phyloP scores from a whole-genome alignment of 1,139 yeast genomes.

The Debaryomycetaceae sp. region DNA sequence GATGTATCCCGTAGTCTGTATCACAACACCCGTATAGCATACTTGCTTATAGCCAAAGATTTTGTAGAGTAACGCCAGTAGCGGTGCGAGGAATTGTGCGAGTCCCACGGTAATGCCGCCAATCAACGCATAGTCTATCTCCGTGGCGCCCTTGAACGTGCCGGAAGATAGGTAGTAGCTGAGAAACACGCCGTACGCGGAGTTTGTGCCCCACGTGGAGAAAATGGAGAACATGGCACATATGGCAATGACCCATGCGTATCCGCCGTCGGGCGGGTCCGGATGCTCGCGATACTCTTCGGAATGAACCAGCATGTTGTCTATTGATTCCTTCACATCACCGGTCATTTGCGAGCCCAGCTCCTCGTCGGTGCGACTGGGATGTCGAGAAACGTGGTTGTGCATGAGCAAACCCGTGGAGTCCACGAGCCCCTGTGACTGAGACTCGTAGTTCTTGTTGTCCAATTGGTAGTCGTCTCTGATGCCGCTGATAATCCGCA shows the following conservation, averaged over 20 bases:
- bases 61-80: slow-evolving; percentile 25
- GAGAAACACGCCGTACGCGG: slow-evolving; percentile 60
- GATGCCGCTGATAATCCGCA: slow-evolving; percentile 21
- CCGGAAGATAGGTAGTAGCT: slow-evolving; percentile 38
- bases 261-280: slow-evolving; percentile 56
- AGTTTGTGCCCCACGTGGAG: slow-evolving; percentile 68
- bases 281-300: slow-evolving; percentile 6
- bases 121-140: slow-evolving; percentile 53
- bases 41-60: slow-evolving; percentile 22
- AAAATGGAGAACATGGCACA: slow-evolving; percentile 39
- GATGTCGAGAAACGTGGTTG: slow-evolving; percentile 8
- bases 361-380: slow-evolving; percentile 1
- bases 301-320: slow-evolving; percentile 3
- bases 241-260: slow-evolving; percentile 58
- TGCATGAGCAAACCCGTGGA: slow-evolving; percentile 13
- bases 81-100: slow-evolving; percentile 51
- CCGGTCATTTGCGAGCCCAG: neutral
- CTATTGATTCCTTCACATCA: slow-evolving; percentile 1
- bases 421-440: slow-evolving; percentile 12
- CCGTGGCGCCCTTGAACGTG: slow-evolving; percentile 46
- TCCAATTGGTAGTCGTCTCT: slow-evolving; percentile 20
- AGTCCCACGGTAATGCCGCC: slow-evolving; percentile 55
- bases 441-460: slow-evolving; percentile 8
- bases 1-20: slow-evolving; percentile 48
- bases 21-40: slow-evolving; percentile 35